Base-by-base conservation (phyloP, 306 rosid species). In the Carpinus fangiana region DNA sequence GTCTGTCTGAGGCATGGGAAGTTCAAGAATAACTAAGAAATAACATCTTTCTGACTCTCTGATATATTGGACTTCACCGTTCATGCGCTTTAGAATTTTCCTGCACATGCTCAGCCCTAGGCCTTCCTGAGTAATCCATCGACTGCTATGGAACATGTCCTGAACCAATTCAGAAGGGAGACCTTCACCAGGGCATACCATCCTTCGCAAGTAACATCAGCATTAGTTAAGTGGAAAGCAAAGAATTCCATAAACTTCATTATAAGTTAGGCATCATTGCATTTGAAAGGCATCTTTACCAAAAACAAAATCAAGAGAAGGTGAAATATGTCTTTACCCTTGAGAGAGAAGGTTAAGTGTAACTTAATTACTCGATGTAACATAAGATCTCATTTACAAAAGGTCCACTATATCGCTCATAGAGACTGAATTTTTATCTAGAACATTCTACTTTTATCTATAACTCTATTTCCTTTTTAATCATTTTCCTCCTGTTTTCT, bases 111-210 rank as follows among this genome's bases (percentile, higher is more conserved):
- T 93, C 77, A 96, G 86, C 74, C 96, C 99, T 54, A 93, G 81
- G 47, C 99, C 99, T 81, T 93, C 99, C 80, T 87, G 94, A 84
- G 90, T 93, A 88, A 67, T 83, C 97, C 99, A 93, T 64, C 76
- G 79, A 73, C 90, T 88, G 83, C 85, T 86, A 55, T 93, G 97
- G 79, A 93, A 93, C 99, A 96, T 93, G 88, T 96, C 99, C 73
- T 93, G 97, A 84, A 96, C 78, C 90, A 91, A 74, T 60, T 91
- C 97, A 54, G 97, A 80, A 4, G 99, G 98, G 76, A 96, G 90
- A 82, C 99, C 99, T 82, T 96, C 94, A 55, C 99, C 99, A 4
- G 99, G 98, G 88, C 97, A 93, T 67, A 86, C 96, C 80, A 96
- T 87, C 92, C 98, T 93, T 90, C 83, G 81, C 74, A 78, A 76